phyloP scores from a whole-genome alignment of 345 rosid species.

The Streptanthus diversifolius region DNA sequence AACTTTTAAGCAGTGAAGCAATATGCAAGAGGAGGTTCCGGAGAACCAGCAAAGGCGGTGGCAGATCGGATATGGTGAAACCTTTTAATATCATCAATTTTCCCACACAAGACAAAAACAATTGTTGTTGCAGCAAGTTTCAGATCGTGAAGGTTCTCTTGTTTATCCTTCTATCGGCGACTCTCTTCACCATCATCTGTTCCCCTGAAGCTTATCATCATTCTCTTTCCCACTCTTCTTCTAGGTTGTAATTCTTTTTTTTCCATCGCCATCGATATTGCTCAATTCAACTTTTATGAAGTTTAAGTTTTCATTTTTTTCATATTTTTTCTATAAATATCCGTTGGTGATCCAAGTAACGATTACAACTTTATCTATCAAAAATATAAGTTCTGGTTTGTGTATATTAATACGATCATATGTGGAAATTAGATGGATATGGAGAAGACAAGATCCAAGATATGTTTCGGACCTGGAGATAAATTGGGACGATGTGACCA shows the following conservation, averaged over 20 bases:
- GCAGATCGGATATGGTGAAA: constrained; percentile 26
- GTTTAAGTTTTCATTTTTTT: neutral
- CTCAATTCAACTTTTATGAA: neutral
- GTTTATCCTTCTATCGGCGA: constrained; percentile 51
- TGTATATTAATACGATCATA: neutral
- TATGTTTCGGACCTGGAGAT: constrained; percentile 53
- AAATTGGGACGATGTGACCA: constrained; percentile 69
- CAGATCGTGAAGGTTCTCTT: constrained; percentile 60
- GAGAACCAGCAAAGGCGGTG: constrained; percentile 41
- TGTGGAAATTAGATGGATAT: constrained; percentile 49
- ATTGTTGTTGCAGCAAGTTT: constrained; percentile 53
- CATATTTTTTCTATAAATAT: neutral
- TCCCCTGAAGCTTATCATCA: constrained; percentile 54
- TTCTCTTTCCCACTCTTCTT: constrained; percentile 30
- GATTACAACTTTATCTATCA: neutral
- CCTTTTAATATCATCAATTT: constrained; percentile 45
- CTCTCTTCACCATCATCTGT: constrained; percentile 50
- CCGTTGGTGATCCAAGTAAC: neutral
- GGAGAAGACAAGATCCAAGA: constrained; percentile 58
- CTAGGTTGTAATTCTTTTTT: constrained; percentile 37
- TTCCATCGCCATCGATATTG: neutral
- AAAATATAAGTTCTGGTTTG: neutral
- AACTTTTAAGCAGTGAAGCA: constrained; percentile 54
- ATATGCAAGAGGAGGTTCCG: constrained; percentile 51
- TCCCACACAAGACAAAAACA: constrained; percentile 46